A percentile compares a stretch with the other conserved stretches of the same genome.
phyloP scores from a whole-genome alignment of 2,329 filamentous ascomycete genomes.

The Emergomyces africanus region DNA sequence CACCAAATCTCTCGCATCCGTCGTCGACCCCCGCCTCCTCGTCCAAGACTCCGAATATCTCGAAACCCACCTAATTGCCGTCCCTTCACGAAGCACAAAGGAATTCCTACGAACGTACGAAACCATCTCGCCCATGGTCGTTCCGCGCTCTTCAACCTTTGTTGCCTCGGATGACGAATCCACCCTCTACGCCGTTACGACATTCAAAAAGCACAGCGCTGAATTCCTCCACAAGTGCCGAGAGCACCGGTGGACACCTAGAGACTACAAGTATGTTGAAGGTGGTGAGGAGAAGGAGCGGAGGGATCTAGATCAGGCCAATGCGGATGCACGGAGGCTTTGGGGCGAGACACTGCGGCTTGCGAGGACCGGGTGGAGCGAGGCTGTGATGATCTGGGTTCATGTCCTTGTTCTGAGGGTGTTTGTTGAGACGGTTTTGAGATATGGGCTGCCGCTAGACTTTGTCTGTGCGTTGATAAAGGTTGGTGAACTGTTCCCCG shows the following conservation, averaged over 20 bases:
- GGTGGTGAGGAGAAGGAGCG: constrained; percentile 82
- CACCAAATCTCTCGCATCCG: constrained; percentile 81
- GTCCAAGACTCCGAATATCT: constrained; percentile 91
- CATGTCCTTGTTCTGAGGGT: constrained; percentile 84
- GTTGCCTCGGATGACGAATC: constrained; percentile 84
- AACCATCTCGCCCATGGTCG: constrained; percentile 77
- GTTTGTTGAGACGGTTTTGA: constrained; percentile 95
- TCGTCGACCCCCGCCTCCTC: constrained; percentile 68
- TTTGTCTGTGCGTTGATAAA: constrained; percentile 76
- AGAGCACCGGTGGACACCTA: constrained; percentile 86
- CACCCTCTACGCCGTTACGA: constrained; percentile 72
- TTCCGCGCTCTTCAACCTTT: constrained; percentile 71
- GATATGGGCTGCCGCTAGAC: constrained; percentile 83
- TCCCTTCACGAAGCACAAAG: constrained; percentile 66
- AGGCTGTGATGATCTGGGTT: constrained; percentile 91
- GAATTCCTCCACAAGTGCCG: constrained; percentile 89
- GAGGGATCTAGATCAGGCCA: constrained; percentile 69
- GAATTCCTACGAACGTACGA: constrained; percentile 88
- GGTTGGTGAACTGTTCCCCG: constrained; percentile 41
- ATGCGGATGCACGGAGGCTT: constrained; percentile 76
- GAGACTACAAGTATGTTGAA: constrained; percentile 87
- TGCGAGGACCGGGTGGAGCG: constrained; percentile 85
- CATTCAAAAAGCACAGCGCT: constrained; percentile 78
- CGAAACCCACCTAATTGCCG: constrained; percentile 85
- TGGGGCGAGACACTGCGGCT: constrained; percentile 85